Evolutionary conservation across 2,329 filamentous ascomycete species (phyloP).

Genomic region (Didymella arachidicola): DNA sequence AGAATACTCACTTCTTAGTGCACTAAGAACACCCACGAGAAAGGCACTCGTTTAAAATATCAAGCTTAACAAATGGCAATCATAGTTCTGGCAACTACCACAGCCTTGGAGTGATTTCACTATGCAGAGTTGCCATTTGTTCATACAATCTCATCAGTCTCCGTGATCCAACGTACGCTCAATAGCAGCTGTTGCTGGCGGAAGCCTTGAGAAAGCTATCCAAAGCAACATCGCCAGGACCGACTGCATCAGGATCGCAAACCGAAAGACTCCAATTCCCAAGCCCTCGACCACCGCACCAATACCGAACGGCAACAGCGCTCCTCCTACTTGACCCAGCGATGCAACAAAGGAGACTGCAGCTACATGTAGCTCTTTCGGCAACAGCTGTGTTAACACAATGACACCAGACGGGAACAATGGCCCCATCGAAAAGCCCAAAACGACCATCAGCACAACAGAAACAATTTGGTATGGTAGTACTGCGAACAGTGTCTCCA

Average conservation of each 20-base stretch:
- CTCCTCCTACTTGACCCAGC: slow-evolving; percentile 56
- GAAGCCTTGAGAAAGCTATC: slow-evolving; percentile 28
- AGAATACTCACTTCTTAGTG: not conserved
- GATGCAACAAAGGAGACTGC: slow-evolving; percentile 57
- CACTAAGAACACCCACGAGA: not conserved
- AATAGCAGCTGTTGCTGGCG: not conserved
- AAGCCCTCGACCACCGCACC: slow-evolving; percentile 51
- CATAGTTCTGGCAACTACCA: not conserved
- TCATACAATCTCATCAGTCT: not conserved
- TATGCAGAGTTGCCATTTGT: not conserved
- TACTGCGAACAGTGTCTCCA: slow-evolving; percentile 35
- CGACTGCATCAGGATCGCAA: slow-evolving; percentile 37
- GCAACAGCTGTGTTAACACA: slow-evolving; percentile 49
- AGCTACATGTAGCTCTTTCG: slow-evolving; percentile 52
- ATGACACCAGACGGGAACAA: slow-evolving; percentile 55
- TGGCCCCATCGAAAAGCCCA: slow-evolving; percentile 54
- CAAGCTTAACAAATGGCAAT: not conserved
- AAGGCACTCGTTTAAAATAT: not conserved
- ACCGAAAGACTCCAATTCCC: slow-evolving; percentile 52
- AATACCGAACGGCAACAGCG: slow-evolving; percentile 55
- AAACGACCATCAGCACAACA: slow-evolving; percentile 40
- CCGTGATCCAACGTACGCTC: not conserved
- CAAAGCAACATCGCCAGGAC: slow-evolving; percentile 35
- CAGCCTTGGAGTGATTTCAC: not conserved
- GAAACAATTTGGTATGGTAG: slow-evolving; percentile 33